A percentile compares a stretch with the other conserved stretches of the same genome.
Evolutionary conservation across 2,329 filamentous ascomycete species (phyloP).

Genomic region (Alternaria ventricosa): DNA sequence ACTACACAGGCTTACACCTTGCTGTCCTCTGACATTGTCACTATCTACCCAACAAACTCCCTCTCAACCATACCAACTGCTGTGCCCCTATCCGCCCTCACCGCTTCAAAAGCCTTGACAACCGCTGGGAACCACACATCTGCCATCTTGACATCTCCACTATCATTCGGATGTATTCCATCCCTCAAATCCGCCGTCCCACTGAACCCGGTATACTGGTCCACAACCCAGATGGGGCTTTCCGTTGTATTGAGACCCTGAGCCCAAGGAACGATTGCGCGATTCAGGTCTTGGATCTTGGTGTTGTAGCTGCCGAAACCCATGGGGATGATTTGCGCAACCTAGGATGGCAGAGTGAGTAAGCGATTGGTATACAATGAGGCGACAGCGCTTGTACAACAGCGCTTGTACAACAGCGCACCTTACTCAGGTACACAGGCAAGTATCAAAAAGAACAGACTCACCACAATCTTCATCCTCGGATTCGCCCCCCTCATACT

Average conservation of each 20-base stretch:
- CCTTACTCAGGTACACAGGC: not conserved
- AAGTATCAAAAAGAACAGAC: slow-evolving; percentile 11
- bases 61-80: not conserved
- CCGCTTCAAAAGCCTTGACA: slow-evolving; percentile 30
- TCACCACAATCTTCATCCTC: slow-evolving; percentile 53
- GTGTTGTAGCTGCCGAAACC: slow-evolving; percentile 42
- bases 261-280: slow-evolving; percentile 50
- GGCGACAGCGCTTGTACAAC: not conserved
- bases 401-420: not conserved
- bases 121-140: slow-evolving; percentile 41
- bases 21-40: not conserved
- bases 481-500: slow-evolving; percentile 51
- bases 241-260: slow-evolving; percentile 48
- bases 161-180: slow-evolving; percentile 51
- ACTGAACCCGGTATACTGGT: slow-evolving; percentile 52
- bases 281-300: slow-evolving; percentile 49
- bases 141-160: slow-evolving; percentile 53
- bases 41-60: not conserved
- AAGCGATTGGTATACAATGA: not conserved
- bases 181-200: slow-evolving; percentile 45
- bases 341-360: slow-evolving; percentile 27
- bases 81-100: slow-evolving; percentile 22
- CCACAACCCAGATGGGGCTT: slow-evolving; percentile 53
- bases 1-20: not conserved
- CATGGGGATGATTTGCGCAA: slow-evolving; percentile 53